Evolutionary conservation across 768 basidiomycete genomes (phyloP).

Genomic region (Tricholoma hemisulphureum): DNA sequence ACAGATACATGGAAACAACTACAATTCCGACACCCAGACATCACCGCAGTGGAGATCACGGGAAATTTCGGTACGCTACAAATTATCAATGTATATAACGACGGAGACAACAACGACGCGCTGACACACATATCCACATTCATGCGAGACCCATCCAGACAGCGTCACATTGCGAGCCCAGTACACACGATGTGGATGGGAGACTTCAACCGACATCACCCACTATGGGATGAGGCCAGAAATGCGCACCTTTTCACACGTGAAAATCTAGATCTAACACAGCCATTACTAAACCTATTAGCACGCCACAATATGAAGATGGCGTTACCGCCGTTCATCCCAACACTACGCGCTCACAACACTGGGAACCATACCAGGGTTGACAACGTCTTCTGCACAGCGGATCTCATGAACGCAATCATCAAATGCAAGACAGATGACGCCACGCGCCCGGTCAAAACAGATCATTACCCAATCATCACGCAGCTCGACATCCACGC

Average conservation of each 20-base stretch:
- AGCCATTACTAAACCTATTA: conserved; percentile 29
- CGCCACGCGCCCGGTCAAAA: too few species aligned
- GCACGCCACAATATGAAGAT: conserved; percentile 29
- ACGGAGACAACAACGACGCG: conserved; percentile 18
- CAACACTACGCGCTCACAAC: too few species aligned
- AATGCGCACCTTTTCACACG: too few species aligned
- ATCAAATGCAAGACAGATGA: too few species aligned
- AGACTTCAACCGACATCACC: conserved; percentile 44
- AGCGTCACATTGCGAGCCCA: not conserved
- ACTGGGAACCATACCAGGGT: too few species aligned
- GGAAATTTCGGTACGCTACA: conserved; percentile 15
- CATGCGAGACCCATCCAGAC: conserved; percentile 9
- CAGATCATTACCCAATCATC: too few species aligned
- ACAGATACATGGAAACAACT: not conserved
- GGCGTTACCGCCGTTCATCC: too few species aligned
- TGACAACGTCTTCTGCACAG: too few species aligned
- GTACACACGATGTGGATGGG: not conserved
- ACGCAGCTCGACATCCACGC: too few species aligned
- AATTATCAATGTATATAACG: conserved; percentile 41
- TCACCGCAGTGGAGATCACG: conserved; percentile 13
- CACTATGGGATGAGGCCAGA: too few species aligned
- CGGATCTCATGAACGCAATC: too few species aligned
- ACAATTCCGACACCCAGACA: conserved; percentile 12
- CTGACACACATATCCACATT: conserved; percentile 15
- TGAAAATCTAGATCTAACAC: too few species aligned